Percentiles rank a stretch among this genome's conserved stretches.
These are phyloP conservation scores for Phytophthora hibernalis DNA, from an alignment of 352 stramenopile species.

Conservation along the genomic window DNA sequence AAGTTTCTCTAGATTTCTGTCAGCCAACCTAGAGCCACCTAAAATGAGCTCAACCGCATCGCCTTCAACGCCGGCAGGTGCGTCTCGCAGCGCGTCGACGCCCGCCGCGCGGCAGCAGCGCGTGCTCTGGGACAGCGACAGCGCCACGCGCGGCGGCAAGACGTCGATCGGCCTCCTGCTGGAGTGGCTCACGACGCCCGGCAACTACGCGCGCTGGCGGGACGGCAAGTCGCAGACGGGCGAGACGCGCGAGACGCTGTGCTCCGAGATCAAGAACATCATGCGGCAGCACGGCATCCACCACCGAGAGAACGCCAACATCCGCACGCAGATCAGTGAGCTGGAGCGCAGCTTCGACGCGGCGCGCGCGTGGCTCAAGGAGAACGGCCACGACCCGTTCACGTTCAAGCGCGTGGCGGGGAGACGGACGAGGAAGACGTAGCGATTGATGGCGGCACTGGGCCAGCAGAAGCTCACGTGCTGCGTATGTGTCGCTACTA, in stretches of 20 bases:
- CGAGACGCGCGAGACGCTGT: conserved; percentile 76
- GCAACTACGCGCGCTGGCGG: conserved; percentile 74
- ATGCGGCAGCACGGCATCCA: conserved; percentile 70
- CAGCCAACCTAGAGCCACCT: background rate
- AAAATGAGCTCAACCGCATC: conserved; percentile 15
- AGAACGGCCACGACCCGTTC: conserved; percentile 47
- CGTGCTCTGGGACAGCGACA: conserved; percentile 84
- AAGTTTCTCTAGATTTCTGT: no score
- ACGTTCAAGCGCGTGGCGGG: conserved; percentile 31
- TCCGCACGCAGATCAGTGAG: conserved; percentile 84
- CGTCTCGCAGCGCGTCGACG: background rate
- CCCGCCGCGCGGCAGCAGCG: conserved; percentile 52
- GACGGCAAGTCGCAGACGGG: conserved; percentile 72
- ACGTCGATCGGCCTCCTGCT: conserved; percentile 76
- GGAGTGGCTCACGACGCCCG: conserved; percentile 67
- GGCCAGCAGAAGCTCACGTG: conserved; percentile 57
- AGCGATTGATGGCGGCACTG: conserved; percentile 6
- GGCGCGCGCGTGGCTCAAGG: conserved; percentile 58
- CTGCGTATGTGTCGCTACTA: conserved; percentile 76
- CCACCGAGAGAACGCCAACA: conserved; percentile 83
- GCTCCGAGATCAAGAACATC: conserved; percentile 71
- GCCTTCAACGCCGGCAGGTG: conserved; percentile 14
- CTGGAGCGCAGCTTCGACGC: conserved; percentile 69
- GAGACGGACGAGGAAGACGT: no score
- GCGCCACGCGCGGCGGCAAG: conserved; percentile 63